phyloP scores from a whole-genome alignment of 306 rosid genomes.

The Senna siamea region DNA sequence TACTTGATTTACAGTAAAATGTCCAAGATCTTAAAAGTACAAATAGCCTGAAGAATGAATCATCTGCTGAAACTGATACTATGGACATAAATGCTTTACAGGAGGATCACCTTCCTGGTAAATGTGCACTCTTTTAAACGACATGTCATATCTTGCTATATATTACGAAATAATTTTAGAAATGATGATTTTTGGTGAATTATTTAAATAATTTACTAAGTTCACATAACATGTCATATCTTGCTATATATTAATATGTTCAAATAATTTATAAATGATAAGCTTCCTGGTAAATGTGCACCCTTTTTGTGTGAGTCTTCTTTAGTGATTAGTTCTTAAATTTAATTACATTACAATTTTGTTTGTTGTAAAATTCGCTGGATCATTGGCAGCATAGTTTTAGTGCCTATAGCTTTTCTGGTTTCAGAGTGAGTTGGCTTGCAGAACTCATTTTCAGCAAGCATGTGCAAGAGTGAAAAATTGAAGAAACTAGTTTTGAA shows the following conservation, averaged over 20 bases:
- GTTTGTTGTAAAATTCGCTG: neutral
- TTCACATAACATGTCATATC: no score
- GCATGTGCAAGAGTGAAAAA: constrained; percentile 44
- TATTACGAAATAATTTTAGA: no score
- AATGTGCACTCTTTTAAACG: constrained; percentile 8
- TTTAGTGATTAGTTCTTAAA: constrained; percentile 21
- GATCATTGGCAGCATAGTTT: neutral
- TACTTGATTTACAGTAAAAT: constrained; percentile 43
- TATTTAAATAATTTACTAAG: no score
- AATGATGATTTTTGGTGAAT: no score
- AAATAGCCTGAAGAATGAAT: constrained; percentile 55
- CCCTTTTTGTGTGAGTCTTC: no score
- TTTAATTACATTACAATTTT: constrained; percentile 15
- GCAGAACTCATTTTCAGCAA: constrained; percentile 5
- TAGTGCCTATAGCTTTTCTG: neutral
- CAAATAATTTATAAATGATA: no score
- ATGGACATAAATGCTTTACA: constrained; percentile 68
- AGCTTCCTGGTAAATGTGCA: no score
- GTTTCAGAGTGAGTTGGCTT: constrained; percentile 30
- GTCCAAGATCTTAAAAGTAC: constrained; percentile 44
- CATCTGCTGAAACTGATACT: constrained; percentile 76
- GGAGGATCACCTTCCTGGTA: constrained; percentile 66
- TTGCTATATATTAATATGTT: no score
- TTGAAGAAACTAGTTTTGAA: constrained; percentile 58
- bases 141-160: constrained; percentile 11